These are phyloP conservation scores for Cornus kousa DNA, from an alignment of 148 eudicot genomes.

Conservation along the genomic window DNA sequence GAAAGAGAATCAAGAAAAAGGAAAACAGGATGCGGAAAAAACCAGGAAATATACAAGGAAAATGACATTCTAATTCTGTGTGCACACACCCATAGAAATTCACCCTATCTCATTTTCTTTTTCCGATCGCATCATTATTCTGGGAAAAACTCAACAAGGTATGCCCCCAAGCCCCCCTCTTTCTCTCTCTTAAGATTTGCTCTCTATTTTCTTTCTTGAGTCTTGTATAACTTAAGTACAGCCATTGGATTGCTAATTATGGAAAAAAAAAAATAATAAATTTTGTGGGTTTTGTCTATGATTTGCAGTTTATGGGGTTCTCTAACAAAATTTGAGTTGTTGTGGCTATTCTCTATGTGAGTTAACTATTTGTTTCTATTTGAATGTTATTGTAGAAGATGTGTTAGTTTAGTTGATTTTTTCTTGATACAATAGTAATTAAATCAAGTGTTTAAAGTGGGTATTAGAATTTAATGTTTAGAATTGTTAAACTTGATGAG, in stretches of 20 bases:
- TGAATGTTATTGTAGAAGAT: not conserved
- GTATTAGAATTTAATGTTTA: too few species aligned
- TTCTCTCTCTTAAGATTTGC: too few species aligned
- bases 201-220: not conserved
- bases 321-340: not conserved
- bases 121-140: not conserved
- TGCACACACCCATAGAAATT: not conserved
- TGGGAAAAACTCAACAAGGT: not conserved
- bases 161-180: not conserved
- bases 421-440: too few species aligned
- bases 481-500: not conserved
- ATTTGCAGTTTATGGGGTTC: not conserved
- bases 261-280: not conserved
- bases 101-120: too few species aligned
- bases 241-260: not conserved
- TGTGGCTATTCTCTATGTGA: not conserved
- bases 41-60: not conserved
- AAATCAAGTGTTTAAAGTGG: too few species aligned
- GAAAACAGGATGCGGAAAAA: not conserved
- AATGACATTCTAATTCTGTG: not conserved
- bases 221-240: not conserved
- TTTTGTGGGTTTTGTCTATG: too few species aligned
- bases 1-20: not conserved
- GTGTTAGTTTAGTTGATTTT: not conserved
- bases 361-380: not conserved